Evolutionary conservation across 2,329 filamentous ascomycete species (phyloP).

Genomic region (Curvularia hawaiiensis): DNA sequence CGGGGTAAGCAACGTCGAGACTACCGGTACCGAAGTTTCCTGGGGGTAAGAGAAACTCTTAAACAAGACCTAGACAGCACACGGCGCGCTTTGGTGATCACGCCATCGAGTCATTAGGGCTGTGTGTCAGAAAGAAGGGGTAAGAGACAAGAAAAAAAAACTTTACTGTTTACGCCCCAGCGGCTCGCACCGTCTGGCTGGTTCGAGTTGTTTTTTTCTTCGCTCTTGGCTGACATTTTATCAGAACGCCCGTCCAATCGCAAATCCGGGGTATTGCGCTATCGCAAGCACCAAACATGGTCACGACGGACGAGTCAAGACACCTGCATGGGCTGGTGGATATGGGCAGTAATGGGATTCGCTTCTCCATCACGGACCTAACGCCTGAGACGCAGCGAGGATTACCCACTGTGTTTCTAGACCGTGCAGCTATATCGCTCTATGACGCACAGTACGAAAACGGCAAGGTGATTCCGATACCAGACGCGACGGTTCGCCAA

Average conservation of each 20-base stretch:
- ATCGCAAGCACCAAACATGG: conserved; percentile 12
- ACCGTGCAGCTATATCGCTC: conserved; percentile 80
- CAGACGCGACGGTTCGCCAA: conserved; percentile 63
- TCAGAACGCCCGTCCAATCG: conserved; percentile 15
- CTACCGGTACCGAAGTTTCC: conserved; percentile 20
- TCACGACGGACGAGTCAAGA: conserved; percentile 21
- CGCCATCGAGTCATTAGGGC: conserved; percentile 19
- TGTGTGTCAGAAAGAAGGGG: neutral
- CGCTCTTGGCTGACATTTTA: conserved; percentile 19
- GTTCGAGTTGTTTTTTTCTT: neutral
- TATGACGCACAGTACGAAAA: conserved; percentile 74
- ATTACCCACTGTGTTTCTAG: conserved; percentile 76
- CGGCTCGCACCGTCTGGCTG: conserved; percentile 24
- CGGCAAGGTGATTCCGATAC: conserved; percentile 56
- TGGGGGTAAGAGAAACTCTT: conserved; percentile 28
- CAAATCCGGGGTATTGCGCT: conserved; percentile 23
- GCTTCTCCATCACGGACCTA: conserved; percentile 88
- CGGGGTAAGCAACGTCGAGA: conserved; percentile 15
- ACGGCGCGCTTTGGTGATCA: conserved; percentile 19
- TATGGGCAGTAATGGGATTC: conserved; percentile 77
- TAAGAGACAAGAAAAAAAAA: neutral
- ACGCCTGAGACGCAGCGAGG: conserved; percentile 72
- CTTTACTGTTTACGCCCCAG: conserved; percentile 2
- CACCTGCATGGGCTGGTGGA: conserved; percentile 44
- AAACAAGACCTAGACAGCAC: conserved; percentile 12